Base-by-base conservation (phyloP, 768 basidiomycete genomes). In the Pleurotus tuoliensis region DNA sequence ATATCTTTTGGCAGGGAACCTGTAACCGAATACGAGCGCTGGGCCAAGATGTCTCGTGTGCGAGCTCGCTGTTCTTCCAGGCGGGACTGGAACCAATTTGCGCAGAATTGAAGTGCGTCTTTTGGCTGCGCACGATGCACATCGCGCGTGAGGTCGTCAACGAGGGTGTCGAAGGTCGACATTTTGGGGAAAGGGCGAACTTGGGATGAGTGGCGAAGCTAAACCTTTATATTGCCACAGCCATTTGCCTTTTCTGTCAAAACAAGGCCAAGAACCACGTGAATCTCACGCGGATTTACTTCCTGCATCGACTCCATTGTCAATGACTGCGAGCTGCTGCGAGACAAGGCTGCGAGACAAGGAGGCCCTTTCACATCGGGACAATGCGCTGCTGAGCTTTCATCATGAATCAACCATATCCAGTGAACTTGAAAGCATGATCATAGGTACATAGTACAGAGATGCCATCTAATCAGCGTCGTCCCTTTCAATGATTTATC, bases 41-140 rank as follows among this genome's bases (percentile, higher is more conserved):
- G 81, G 1, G 81, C 69, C 24, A 88, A 78, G 34, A 80, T 69
- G 73, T 90, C 84, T 61, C 92, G 80, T 20, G 82, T 83, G 60
- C 87, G 82, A 44, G 82, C 79, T 56, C 93, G 81, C 66, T 95
- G 93, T 66, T 93, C 90, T 61, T 93, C 89, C 49, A 95, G 78
- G 55, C 91, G 83, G 59, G 82, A 80, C 68, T 94, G 90, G 73
- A 98, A 98, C 94, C 94, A 98, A 65, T 87, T 93, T 47, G 95
- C 86, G 65, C 89, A 92, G 71, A 89, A 94, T 72, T 98, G 96
- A 46, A 97, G 86, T 3, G 88, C 84, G 67, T 98, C 96, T 64
- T 83, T 86, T 18, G 96, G 94, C 69, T 94, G 91, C 3, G 84
- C 91, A 61, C 90, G 87, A 43, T 90, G 80, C 43, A 83, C 83